These are phyloP conservation scores for Funneliformis mosseae DNA, from an alignment of 192 early-diverging fungal genomes.

Conservation along the genomic window DNA sequence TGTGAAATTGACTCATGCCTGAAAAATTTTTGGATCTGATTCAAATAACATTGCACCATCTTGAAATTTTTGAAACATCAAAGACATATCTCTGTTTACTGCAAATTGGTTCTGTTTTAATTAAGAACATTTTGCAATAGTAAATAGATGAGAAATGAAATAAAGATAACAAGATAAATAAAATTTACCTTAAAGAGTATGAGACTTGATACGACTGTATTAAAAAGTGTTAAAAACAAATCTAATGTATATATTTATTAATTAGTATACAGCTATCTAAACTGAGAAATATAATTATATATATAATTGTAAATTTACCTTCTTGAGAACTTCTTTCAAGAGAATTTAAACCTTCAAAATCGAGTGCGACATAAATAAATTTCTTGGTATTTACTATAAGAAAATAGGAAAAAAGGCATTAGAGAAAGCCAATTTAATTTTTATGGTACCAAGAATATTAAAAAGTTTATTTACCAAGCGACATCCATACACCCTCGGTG, in stretches of 20 bases:
- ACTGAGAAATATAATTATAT: neutral
- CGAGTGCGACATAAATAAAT: constrained; percentile 29
- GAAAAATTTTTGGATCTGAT: constrained; percentile 4
- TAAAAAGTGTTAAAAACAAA: constrained; percentile 1
- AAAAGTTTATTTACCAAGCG: neutral
- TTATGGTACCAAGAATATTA: neutral
- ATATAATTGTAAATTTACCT: neutral
- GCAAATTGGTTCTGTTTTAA: constrained; percentile 26
- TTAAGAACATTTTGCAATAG: too few species aligned
- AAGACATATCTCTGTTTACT: constrained; percentile 28
- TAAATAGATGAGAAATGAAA: neutral
- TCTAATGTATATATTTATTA: neutral
- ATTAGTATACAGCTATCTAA: neutral
- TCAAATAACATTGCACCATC: constrained; percentile 10
- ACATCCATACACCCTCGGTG: constrained; percentile 36
- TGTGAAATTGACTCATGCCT: neutral
- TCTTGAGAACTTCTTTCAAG: constrained; percentile 32
- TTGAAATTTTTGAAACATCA: constrained; percentile 37
- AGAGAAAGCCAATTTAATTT: neutral
- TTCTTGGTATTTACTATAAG: constrained; percentile 4
- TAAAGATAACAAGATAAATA: neutral
- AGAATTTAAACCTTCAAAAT: constrained; percentile 28
- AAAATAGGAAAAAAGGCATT: neutral
- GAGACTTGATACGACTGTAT: constrained; percentile 10
- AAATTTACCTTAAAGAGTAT: constrained; percentile 14